Percentiles rank a stretch among this genome's conserved stretches.
These are phyloP conservation scores for Flaveria sonorensis DNA, from an alignment of 129 eudicot species.

Conservation along the genomic window DNA sequence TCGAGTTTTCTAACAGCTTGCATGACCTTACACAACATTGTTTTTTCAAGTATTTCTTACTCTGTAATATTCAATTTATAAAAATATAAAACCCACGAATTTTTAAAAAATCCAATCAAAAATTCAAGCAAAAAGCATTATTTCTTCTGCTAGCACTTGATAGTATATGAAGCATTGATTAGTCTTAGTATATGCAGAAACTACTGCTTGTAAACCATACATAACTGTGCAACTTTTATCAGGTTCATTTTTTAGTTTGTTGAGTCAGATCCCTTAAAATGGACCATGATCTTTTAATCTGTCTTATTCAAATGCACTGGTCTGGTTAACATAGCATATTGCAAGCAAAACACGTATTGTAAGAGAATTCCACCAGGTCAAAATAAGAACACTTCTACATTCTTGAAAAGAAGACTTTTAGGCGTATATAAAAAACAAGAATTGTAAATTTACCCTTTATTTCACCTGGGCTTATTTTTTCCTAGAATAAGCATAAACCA, in stretches of 20 bases:
- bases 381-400: neutral
- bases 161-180: neutral
- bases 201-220: too few relatives aligned
- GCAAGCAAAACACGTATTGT: neutral
- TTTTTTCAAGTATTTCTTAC: neutral
- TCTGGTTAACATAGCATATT: conserved; percentile 1
- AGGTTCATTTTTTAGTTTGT: neutral
- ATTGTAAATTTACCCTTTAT: neutral
- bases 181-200: neutral
- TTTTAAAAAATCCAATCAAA: neutral
- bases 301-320: neutral
- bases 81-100: neutral
- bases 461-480: neutral
- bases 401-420: neutral
- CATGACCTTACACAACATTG: neutral
- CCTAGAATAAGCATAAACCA: conserved; percentile 2
- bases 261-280: conserved; percentile 2
- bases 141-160: conserved; percentile 6
- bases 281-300: neutral
- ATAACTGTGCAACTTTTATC: neutral
- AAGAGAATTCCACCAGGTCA: neutral
- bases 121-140: neutral
- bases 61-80: neutral
- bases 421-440: neutral
- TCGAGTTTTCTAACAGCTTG: conserved; percentile 5